These are phyloP conservation scores for Trametes cingulata DNA, from an alignment of 768 basidiomycete genomes.

Conservation along the genomic window DNA sequence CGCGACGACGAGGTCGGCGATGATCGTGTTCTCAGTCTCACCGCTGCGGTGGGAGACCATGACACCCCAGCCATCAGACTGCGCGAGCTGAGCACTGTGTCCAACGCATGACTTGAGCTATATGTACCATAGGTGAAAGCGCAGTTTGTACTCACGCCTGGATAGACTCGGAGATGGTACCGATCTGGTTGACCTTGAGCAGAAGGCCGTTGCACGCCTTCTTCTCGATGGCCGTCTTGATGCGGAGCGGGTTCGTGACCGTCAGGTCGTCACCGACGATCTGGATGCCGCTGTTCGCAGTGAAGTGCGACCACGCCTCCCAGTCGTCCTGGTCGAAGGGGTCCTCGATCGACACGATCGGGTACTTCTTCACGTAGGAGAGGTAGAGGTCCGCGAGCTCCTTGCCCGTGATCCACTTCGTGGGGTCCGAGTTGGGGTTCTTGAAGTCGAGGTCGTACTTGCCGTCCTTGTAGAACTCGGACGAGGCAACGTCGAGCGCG, in stretches of 20 bases:
- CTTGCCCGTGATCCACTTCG: slow-evolving; percentile 91
- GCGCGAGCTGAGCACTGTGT: slow-evolving; percentile 76
- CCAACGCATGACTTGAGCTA: not conserved
- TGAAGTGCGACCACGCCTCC: slow-evolving; percentile 97
- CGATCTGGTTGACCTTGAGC: slow-evolving; percentile 99
- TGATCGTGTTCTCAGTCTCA: slow-evolving; percentile 97
- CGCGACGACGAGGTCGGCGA: slow-evolving; percentile 93
- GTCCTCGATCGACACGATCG: slow-evolving; percentile 94
- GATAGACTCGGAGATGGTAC: slow-evolving; percentile 98
- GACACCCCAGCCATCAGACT: slow-evolving; percentile 97
- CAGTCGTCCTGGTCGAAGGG: slow-evolving; percentile 99
- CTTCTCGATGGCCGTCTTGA: slow-evolving; percentile 99
- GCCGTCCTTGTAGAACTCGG: slow-evolving; percentile 99
- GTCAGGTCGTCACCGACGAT: slow-evolving; percentile 97
- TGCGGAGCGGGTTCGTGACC: slow-evolving; percentile 95
- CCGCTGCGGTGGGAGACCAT: slow-evolving; percentile 99
- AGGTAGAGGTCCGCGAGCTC: slow-evolving; percentile 95
- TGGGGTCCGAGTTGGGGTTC: slow-evolving; percentile 98
- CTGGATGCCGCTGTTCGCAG: slow-evolving; percentile 74
- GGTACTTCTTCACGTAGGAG: slow-evolving; percentile 86
- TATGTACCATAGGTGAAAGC: not conserved
- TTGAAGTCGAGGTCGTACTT: slow-evolving; percentile 99
- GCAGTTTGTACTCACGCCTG: slow-evolving; percentile 74
- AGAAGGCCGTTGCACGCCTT: slow-evolving; percentile 99
- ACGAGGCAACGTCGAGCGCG: slow-evolving; percentile 96